Evolutionary conservation across 352 stramenopile genomes (phyloP).

Genomic region (Phytopythium chamaehyphon): DNA sequence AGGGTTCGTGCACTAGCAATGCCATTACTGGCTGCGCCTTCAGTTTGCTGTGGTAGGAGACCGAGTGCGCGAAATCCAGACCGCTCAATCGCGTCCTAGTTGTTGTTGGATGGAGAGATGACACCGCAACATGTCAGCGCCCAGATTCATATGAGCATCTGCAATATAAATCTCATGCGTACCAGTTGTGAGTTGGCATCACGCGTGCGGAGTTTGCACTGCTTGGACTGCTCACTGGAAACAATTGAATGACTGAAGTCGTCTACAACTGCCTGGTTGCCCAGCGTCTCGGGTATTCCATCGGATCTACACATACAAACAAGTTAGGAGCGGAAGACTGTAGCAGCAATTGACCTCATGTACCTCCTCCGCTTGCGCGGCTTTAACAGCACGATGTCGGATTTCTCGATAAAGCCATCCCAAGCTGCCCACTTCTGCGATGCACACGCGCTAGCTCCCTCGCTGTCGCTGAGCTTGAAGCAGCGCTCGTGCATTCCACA

Average conservation of each 20-base stretch:
- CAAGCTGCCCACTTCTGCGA: slow-evolving; percentile 20
- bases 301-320: too few relatives aligned
- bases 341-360: too few relatives aligned
- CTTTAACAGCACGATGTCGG: neutral
- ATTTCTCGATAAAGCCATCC: slow-evolving; percentile 16
- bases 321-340: too few relatives aligned
- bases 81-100: slow-evolving; percentile 1
- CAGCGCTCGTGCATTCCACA: slow-evolving; percentile 14
- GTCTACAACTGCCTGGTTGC: neutral
- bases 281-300: too few relatives aligned
- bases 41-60: neutral
- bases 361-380: slow-evolving; percentile 3
- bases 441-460: neutral
- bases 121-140: too few relatives aligned
- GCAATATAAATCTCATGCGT: neutral
- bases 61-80: neutral
- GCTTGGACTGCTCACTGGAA: neutral
- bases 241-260: neutral
- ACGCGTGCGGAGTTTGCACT: neutral
- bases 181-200: slow-evolving; percentile 3
- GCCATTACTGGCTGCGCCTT: too few relatives aligned
- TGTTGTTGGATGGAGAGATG: neutral
- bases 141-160: neutral
- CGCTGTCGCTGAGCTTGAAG: neutral
- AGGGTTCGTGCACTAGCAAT: neutral